A percentile compares a stretch with the other conserved stretches of the same genome.
These are phyloP conservation scores for Ustilaginoidea virens DNA, from an alignment of 2,329 filamentous ascomycete species.

Conservation along the genomic window DNA sequence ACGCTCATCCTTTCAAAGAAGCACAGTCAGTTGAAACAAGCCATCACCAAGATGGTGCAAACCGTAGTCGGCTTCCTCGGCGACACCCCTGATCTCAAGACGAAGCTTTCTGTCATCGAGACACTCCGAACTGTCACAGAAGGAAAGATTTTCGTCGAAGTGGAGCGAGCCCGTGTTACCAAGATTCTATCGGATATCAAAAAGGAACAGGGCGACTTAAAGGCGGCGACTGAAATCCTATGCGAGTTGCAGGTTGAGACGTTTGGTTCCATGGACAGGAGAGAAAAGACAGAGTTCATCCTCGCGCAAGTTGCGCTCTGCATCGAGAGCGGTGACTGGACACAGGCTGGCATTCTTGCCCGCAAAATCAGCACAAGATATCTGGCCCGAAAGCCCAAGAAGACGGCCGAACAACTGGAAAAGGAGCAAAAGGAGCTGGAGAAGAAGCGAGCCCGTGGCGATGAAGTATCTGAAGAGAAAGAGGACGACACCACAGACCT, in stretches of 20 bases:
- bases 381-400: constrained; percentile 79
- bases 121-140: constrained; percentile 92
- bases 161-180: constrained; percentile 90
- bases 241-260: constrained; percentile 98
- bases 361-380: constrained; percentile 96
- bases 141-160: constrained; percentile 99
- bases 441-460: constrained; percentile 66
- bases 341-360: constrained; percentile 80
- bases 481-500: constrained; percentile 89
- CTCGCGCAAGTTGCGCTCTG: constrained; percentile 86
- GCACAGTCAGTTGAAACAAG: constrained; percentile 98
- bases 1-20: constrained; percentile 95
- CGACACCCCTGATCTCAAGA: constrained; percentile 68
- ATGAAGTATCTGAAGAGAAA: constrained; percentile 63
- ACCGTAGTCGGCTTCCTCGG: constrained; percentile 86
- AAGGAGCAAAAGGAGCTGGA: constrained; percentile 82
- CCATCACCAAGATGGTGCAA: constrained; percentile 98
- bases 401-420: constrained; percentile 74
- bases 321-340: constrained; percentile 93
- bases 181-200: constrained; percentile 95
- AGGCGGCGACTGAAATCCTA: constrained; percentile 77
- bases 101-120: constrained; percentile 87
- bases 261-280: constrained; percentile 91
- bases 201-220: constrained; percentile 84
- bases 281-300: constrained; percentile 98